Evolutionary conservation across 2,329 filamentous ascomycete genomes (phyloP), one percentile per base, ranked within the genome.

Genomic region (Fusarium equiseti): DNA sequence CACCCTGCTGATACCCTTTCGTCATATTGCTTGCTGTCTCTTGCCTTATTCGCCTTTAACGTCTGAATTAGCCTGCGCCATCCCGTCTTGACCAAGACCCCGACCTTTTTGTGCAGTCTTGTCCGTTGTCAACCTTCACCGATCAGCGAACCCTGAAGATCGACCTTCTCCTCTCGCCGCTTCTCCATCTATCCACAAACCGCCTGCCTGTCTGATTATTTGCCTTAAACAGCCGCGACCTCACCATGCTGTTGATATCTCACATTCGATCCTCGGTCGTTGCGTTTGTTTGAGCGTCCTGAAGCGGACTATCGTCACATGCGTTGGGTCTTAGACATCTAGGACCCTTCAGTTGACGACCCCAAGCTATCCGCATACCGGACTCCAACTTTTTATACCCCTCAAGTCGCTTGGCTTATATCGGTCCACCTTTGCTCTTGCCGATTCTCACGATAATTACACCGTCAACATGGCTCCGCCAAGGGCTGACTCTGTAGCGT

Each of bases 131-230:
- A 60, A 44, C 48, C 56, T 59, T 68, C 66, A 69, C 65, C 61
- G 72, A 73, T 75, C 71, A 68, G 57, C 72, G 71, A 76, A 72
- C 63, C 66, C 74, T 74, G 65, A 68, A 71, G 64, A 74, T 74
- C 73, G 63, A 55, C 65, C 50, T 55, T 52, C 62, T 61, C 59
- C 46, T 49, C 57, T 63, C 49, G 59, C 57, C 61, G 60, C 57
- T 56, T 66, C 72, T 43, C 42, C 31, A 35, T 66, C 24, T 20
- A 11, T 59, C 61, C 51, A 71, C 68, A 48, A 66, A 38, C 18
- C 18, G 1, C 40, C 52, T 52, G 49, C 55, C 55, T 51, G 29
- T 56, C 60, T 66, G 27, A 29, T 53, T 53, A 13, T n/a, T 42
- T 43, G 53, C 59, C 63, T 58, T 52, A 48, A 63, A 59, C 57